Conservation (phyloP, 345 rosid genomes). For the Chamaenerion angustifolium region DNA sequence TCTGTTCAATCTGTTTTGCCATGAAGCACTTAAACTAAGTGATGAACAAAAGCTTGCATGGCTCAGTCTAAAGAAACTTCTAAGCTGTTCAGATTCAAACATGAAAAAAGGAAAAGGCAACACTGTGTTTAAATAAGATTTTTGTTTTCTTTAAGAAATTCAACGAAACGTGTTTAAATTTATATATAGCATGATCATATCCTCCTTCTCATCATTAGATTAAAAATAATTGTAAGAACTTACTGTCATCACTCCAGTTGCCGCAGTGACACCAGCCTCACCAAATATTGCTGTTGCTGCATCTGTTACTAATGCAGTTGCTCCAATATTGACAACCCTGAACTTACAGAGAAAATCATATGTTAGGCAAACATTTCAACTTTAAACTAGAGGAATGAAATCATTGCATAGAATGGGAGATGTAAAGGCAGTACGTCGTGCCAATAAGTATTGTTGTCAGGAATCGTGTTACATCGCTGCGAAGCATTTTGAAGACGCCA, state of each 20-base stretch:
- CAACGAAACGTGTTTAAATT: no score
- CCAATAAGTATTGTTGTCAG: constrained; percentile 97
- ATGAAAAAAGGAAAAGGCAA: no score
- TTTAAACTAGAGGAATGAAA: constrained; percentile 13
- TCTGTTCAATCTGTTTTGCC: background rate
- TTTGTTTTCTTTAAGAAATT: no score
- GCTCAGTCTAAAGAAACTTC: no score
- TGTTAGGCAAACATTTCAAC: constrained; percentile 19
- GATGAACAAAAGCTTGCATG: background rate
- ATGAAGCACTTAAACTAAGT: background rate
- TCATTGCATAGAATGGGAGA: constrained; percentile 7
- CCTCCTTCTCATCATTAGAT: no score
- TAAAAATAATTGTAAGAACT: constrained; percentile 11
- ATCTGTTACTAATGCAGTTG: constrained; percentile 95
- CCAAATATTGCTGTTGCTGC: constrained; percentile 98
- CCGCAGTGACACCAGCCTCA: constrained; percentile 99
- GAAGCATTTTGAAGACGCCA: constrained; percentile 94
- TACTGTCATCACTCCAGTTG: constrained; percentile 98
- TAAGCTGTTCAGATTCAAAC: no score
- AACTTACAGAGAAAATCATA: constrained; percentile 19
- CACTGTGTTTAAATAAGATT: no score
- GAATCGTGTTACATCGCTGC: constrained; percentile 95
- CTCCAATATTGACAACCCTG: constrained; percentile 96
- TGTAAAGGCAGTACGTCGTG: constrained; percentile 58
- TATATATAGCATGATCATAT: no score